A percentile compares a stretch with the other conserved stretches of the same genome.
Evolutionary conservation across 768 basidiomycete genomes (phyloP).

Genomic region (Russula brevipes): DNA sequence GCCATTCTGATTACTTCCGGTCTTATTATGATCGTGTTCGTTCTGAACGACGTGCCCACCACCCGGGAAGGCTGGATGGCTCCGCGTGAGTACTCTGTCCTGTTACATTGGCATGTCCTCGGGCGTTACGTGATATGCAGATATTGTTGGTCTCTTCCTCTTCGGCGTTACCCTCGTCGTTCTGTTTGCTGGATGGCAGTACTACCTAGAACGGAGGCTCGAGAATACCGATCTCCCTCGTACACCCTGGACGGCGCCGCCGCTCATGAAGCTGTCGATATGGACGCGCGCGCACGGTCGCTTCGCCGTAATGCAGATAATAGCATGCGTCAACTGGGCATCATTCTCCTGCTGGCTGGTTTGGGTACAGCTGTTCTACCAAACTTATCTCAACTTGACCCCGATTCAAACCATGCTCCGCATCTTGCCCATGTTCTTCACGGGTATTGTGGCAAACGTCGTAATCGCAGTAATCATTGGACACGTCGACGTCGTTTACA

Average conservation of each 20-base stretch:
- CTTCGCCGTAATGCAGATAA: constrained; percentile 53
- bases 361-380: constrained; percentile 67
- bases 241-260: constrained; percentile 43
- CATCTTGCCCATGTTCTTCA: constrained; percentile 65
- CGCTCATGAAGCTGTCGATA: constrained; percentile 57
- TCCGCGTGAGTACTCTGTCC: constrained; percentile 38
- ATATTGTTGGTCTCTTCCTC: constrained; percentile 67
- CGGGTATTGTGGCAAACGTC: constrained; percentile 59
- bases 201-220: constrained; percentile 45
- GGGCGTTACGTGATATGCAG: constrained; percentile 35
- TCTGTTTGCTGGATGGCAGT: constrained; percentile 63
- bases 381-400: constrained; percentile 50
- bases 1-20: constrained; percentile 60
- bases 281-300: constrained; percentile 61
- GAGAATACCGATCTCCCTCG: constrained; percentile 20
- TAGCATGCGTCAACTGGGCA: constrained; percentile 63
- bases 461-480: constrained; percentile 57
- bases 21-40: constrained; percentile 66
- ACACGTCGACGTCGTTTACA: constrained; percentile 48
- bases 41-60: constrained; percentile 60
- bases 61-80: constrained; percentile 60
- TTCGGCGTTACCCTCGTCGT: constrained; percentile 52
- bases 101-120: not conserved
- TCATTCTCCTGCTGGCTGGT: constrained; percentile 52
- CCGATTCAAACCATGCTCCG: constrained; percentile 61